These are phyloP conservation scores for Penstemon barbatus DNA, from an alignment of 257 asterid genomes.

Conservation along the genomic window DNA sequence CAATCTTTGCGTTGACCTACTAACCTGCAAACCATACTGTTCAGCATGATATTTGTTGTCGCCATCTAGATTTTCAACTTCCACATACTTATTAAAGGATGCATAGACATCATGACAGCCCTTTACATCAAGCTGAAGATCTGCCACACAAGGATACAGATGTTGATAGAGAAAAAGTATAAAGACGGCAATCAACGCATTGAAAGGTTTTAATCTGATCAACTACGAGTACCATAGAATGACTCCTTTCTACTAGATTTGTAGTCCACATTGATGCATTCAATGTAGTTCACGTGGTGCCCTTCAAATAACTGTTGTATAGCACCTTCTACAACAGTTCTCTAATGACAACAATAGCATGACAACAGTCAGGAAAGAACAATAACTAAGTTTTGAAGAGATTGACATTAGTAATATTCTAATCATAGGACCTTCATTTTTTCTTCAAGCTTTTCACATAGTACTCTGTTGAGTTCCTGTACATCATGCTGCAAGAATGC, in stretches of 20 bases:
- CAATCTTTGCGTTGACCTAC: neutral
- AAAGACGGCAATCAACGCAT: constrained; percentile 16
- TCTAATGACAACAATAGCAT: constrained; percentile 33
- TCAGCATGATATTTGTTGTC: constrained; percentile 69
- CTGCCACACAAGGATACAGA: constrained; percentile 33
- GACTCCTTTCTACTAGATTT: constrained; percentile 67
- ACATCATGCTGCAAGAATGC: constrained; percentile 72
- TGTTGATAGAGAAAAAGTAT: neutral
- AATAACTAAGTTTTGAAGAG: neutral
- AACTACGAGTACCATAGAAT: constrained; percentile 46
- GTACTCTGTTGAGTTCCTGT: constrained; percentile 65
- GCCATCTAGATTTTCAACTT: constrained; percentile 68
- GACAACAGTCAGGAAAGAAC: neutral
- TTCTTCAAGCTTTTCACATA: constrained; percentile 71
- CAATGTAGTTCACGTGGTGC: constrained; percentile 69
- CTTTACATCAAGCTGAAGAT: constrained; percentile 71
- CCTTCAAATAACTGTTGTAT: constrained; percentile 72
- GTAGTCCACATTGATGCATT: constrained; percentile 68
- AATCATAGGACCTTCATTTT: constrained; percentile 55
- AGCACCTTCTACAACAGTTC: constrained; percentile 75
- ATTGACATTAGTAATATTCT: constrained; percentile 2
- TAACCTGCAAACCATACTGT: constrained; percentile 69
- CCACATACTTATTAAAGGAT: constrained; percentile 66
- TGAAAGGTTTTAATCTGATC: neutral
- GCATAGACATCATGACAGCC: constrained; percentile 66